A percentile compares a stretch with the other conserved stretches of the same genome.
Evolutionary conservation across 2,329 filamentous ascomycete species (phyloP).

Genomic region (Sporothrix euskadiensis): DNA sequence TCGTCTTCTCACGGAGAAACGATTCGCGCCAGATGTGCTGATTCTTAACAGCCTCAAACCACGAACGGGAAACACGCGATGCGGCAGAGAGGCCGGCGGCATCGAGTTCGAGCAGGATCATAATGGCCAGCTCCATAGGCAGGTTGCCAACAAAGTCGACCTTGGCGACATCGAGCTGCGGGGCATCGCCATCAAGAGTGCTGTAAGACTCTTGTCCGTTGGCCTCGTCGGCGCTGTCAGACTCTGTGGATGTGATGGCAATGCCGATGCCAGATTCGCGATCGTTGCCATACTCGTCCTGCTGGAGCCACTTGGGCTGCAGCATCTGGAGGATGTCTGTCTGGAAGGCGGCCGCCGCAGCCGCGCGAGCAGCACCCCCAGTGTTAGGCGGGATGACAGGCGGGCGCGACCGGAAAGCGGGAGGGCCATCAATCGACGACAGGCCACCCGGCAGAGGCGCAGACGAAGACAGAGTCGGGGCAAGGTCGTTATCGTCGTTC

Average conservation of each 20-base stretch:
- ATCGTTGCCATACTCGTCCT: conserved; percentile 56
- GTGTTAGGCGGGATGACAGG: conserved; percentile 61
- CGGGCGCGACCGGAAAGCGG: conserved; percentile 55
- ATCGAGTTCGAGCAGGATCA: conserved; percentile 59
- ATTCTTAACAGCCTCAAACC: conserved; percentile 51
- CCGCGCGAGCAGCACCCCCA: conserved; percentile 62
- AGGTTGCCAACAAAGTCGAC: conserved; percentile 60
- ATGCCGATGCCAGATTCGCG: conserved; percentile 67
- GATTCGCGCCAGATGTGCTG: conserved; percentile 65
- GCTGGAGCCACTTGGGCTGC: conserved; percentile 48
- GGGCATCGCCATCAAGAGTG: conserved; percentile 34
- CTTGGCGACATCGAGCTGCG: conserved; percentile 47
- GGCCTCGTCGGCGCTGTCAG: conserved; percentile 40
- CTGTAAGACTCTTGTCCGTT: conserved; percentile 30
- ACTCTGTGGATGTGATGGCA: conserved; percentile 49
- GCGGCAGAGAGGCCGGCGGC: conserved; percentile 52
- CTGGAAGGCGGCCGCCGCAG: conserved; percentile 60
- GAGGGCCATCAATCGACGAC: conserved; percentile 39
- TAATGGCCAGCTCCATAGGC: conserved; percentile 60
- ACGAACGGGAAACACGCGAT: conserved; percentile 52
- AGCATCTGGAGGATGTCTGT: conserved; percentile 36
- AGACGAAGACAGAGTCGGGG: conserved; percentile 21
- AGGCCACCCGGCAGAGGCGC: conserved; percentile 29
- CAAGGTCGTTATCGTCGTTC: background rate
- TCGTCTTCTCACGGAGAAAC: conserved; percentile 61